Conservation (phyloP, 768 basidiomycete species). For the Cystofilobasidium bisporidii region DNA sequence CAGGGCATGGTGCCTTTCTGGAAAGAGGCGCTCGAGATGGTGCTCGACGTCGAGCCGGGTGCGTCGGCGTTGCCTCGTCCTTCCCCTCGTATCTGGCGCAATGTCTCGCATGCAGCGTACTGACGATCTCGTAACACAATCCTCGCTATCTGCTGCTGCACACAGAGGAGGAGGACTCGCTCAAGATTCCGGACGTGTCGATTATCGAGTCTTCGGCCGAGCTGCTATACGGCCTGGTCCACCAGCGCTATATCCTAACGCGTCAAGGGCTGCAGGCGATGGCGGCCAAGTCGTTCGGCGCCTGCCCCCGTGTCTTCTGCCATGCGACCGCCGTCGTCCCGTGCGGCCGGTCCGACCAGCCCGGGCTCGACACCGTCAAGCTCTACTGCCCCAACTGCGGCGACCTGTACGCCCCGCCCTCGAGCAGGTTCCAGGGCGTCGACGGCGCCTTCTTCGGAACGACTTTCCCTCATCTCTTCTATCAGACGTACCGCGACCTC, state of each 20-base stretch:
- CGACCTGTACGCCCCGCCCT: constrained; percentile 90
- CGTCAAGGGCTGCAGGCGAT: constrained; percentile 87
- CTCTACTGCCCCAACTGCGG: constrained; percentile 97
- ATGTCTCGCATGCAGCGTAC: too few relatives aligned
- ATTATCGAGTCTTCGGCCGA: constrained; percentile 97
- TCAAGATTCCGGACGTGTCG: constrained; percentile 94
- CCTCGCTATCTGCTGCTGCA: not conserved
- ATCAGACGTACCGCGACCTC: constrained; percentile 94
- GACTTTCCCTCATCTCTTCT: constrained; percentile 95
- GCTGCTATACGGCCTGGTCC: constrained; percentile 91
- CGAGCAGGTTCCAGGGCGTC: constrained; percentile 87
- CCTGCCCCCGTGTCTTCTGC: constrained; percentile 93
- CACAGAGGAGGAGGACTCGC: constrained; percentile 61
- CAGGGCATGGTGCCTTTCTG: constrained; percentile 96
- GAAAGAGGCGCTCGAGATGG: constrained; percentile 99
- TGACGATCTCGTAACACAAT: not conserved
- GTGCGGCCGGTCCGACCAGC: constrained; percentile 88
- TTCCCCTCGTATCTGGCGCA: too few relatives aligned
- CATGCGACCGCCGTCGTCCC: constrained; percentile 79
- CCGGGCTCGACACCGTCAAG: constrained; percentile 94
- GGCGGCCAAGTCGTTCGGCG: constrained; percentile 93
- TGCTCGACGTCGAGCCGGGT: constrained; percentile 98
- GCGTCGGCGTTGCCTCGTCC: constrained; percentile 34
- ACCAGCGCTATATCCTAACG: constrained; percentile 94
- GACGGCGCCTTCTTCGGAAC: constrained; percentile 99